Evolutionary conservation across 768 basidiomycete species (phyloP), one percentile per base, ranked within the genome.

Genomic region (Pisolithus orientalis): DNA sequence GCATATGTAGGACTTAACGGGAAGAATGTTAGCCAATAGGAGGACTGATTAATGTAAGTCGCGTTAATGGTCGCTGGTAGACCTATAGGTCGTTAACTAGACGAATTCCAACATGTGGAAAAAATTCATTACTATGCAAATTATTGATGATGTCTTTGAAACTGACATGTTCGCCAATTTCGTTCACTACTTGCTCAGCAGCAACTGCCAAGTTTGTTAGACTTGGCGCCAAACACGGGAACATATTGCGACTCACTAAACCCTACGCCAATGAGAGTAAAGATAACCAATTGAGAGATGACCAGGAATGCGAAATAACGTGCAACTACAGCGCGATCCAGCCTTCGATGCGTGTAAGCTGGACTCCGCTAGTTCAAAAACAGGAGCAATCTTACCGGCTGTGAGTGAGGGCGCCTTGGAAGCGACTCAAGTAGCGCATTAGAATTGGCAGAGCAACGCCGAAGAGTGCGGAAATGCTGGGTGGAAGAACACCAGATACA

Each of bases 291-390:
- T 65, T 97, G 94, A 47, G 88, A 90, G 69, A 96, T 86, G 53
- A 98, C 84, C 68, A 98, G 75, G 79, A 99, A 98, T 1, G 88
- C 77, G 64, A 86, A 98, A 70, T 97, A 98, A 46, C 93, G 84
- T 17, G 91, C 91, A 38, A 94, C 78, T 53, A 98, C 94, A 37
- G 87, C 85, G 32, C 96, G 87, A 61, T 98, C 94, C 49, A 94
- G 79, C 47, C 81, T 80, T 79, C 7, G 85, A n/a, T 32, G n/a
- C 34, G 42, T 40, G 11, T 27, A 16, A 24, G 11, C 56, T 27
- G 57, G 45, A 17, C n/a, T 44, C 39, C 6, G 29, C n/a, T 29
- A 39, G 42, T 39, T 50, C 28, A 7, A 25, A 21, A n/a, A 14
- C 3, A 32, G 32, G 13, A n/a, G 27, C 27, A 32, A 5, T 13